Percentiles rank a stretch among this genome's conserved stretches.
phyloP scores from a whole-genome alignment of 2,329 filamentous ascomycete species.

The Beauveria asiatica region DNA sequence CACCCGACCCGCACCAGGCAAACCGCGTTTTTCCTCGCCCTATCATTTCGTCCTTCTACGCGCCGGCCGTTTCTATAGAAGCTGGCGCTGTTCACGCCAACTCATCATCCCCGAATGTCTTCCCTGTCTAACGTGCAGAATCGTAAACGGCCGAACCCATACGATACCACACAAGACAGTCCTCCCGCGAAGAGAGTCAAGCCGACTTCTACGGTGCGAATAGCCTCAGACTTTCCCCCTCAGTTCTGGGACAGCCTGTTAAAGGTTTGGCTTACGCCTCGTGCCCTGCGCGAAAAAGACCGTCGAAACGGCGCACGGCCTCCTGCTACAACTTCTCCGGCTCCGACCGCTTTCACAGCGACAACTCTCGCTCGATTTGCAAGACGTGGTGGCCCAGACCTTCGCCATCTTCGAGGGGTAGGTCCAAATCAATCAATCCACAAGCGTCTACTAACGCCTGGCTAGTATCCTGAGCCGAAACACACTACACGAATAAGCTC shows the following conservation, averaged over 20 bases:
- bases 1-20: background rate
- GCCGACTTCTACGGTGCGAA: background rate
- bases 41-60: background rate
- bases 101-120: background rate
- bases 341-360: background rate
- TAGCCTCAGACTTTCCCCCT: conserved; percentile 15
- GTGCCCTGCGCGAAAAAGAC: conserved; percentile 21
- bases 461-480: conserved; percentile 1
- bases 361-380: background rate
- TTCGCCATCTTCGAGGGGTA: conserved; percentile 18
- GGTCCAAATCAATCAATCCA: too few relatives aligned
- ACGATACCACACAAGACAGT: background rate
- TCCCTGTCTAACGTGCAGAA: background rate
- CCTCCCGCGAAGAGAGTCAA: background rate
- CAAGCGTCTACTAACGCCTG: background rate
- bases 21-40: background rate
- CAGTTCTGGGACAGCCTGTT: conserved; percentile 17
- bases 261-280: conserved; percentile 18
- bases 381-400: conserved; percentile 17
- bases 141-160: background rate
- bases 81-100: background rate
- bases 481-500: background rate
- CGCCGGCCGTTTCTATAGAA: background rate
- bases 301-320: conserved; percentile 13
- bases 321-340: background rate